Evolutionary conservation across 495 filamentous ascomycete genomes (phyloP), one percentile per base, ranked within the genome.

Genomic region (Jackrogersella multiformis): DNA sequence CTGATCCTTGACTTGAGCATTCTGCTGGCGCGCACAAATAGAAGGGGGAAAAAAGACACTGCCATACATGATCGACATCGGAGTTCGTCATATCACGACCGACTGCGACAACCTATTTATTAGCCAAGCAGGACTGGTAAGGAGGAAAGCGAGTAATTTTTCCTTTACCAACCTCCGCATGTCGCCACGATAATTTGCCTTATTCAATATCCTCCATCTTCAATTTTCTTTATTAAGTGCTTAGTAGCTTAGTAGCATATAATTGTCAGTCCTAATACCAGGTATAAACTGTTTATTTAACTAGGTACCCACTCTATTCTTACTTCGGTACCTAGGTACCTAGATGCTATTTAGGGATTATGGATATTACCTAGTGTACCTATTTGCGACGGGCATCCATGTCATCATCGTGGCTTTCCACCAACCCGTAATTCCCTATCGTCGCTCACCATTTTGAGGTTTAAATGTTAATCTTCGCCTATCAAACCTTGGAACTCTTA

Each of bases 51-150:
- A 65, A 57, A 63, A 58, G 39, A 45, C 16, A 7, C 8, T 28
- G 7, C 48, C 66, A 64, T 32, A 58, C 41, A 26, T 15, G 68
- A 71, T 71, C 58, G 68, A 60, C 68, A 60, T 60, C 58, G 63
- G 68, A 64, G 63, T 63, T 67, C 63, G 64, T 71, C 68, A 68
- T 67, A 56, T 70, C 63, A 18, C 56, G 64, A 13, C 54, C 62
- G 61, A 58, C 61, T 66, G 61, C 61, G 36, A 70, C 61, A 58
- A 57, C 44, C 35, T 65, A 57, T 36, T 59, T 69, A 64, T 13
- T 70, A 70, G 67, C 67, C 67, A 70, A 70, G 61, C 32, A 35
- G 34, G n/a, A n/a, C n/a, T n/a, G n/a, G n/a, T n/a, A n/a, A n/a
- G n/a, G n/a, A n/a, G n/a, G 44, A 61, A 70, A 66, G 61, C 67